Base-by-base conservation (phyloP, 2,329 filamentous ascomycete species). In the Dryadomyces sulphureus region DNA sequence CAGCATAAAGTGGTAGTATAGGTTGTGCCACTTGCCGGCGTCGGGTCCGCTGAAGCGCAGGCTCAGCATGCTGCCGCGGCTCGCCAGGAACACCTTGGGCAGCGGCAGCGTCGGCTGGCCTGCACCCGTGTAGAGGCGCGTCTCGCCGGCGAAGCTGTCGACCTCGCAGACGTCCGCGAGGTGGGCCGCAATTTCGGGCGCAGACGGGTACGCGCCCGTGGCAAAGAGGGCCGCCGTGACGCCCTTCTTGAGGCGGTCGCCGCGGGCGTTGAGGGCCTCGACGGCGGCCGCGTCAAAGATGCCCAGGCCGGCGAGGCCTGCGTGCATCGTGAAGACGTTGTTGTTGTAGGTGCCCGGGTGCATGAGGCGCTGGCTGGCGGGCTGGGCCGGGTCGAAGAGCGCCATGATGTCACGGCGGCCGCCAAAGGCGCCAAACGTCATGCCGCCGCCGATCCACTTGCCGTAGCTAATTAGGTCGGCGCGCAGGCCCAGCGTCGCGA, bases 261-360 rank as follows among this genome's bases (percentile, higher is more conserved):
- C 65, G 7, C 47, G 45, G 1, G 50, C 51, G 8, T 60, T 64
- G 46, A 65, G 61, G 4, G 48, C 51, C 2, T 43, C 41, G 16
- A 61, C 60, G 2, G 56, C 55, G 4, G 59, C 56, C 4, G 59
- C 54, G 0, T 63, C 60, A 38, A 60, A 66, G 1, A 67, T 48
- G 30, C 59, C 53, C 5, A 67, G 54, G 0, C 61, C 65, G 5
- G 57, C 59, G 43, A 65, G 50, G 4, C 77, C 78, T 7, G 73
- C 72, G 21, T 65, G 62, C 66, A 81, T 82, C 2, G 70, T 70
- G 7, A 81, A 59, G 2, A 67, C 53, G 52, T 80, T 79, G 53
- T 80, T 80, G 54, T 80, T 79, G 59, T 77, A 80, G 0, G 76
- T 80, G 0, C 76, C 76, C 0, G 73, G 70, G 52, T 80, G 75